Conservation (phyloP, 2,329 filamentous ascomycete species). For the Periconia sp. region DNA sequence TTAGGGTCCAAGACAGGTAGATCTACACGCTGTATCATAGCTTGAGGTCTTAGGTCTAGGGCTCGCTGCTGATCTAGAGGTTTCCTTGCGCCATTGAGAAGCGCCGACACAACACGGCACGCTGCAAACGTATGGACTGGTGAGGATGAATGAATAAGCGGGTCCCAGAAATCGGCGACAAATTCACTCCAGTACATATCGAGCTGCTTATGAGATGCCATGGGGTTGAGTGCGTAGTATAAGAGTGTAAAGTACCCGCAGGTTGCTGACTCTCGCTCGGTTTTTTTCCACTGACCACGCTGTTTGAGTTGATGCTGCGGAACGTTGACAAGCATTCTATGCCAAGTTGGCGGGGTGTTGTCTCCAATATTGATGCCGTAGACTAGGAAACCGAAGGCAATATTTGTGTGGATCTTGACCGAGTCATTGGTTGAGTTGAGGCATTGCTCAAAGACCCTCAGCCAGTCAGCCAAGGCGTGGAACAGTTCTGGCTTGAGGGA, state of each 20-base stretch:
- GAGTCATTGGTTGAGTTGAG: constrained; percentile 79
- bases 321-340: constrained; percentile 35
- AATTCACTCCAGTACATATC: constrained; percentile 81
- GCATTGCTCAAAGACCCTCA: constrained; percentile 79
- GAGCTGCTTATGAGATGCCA: constrained; percentile 67
- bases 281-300: constrained; percentile 69
- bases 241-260: constrained; percentile 70
- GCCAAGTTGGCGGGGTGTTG: constrained; percentile 55
- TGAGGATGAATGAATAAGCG: constrained; percentile 26
- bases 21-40: constrained; percentile 66
- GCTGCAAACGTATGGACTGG: constrained; percentile 33
- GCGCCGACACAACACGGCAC: constrained; percentile 72
- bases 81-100: constrained; percentile 67
- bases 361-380: constrained; percentile 73
- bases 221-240: constrained; percentile 63
- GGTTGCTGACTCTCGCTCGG: constrained; percentile 65
- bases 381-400: constrained; percentile 85
- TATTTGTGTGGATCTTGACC: constrained; percentile 71
- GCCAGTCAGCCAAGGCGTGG: constrained; percentile 75
- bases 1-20: constrained; percentile 83
- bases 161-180: constrained; percentile 67
- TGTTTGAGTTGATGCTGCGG: constrained; percentile 33
- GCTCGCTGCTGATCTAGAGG: constrained; percentile 79
- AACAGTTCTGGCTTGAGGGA: constrained; percentile 67
- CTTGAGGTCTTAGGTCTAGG: constrained; percentile 57